Evolutionary conservation across 305 asterid genomes (phyloP), one percentile per base, ranked within the genome.

Genomic region (Ilex paraguariensis): DNA sequence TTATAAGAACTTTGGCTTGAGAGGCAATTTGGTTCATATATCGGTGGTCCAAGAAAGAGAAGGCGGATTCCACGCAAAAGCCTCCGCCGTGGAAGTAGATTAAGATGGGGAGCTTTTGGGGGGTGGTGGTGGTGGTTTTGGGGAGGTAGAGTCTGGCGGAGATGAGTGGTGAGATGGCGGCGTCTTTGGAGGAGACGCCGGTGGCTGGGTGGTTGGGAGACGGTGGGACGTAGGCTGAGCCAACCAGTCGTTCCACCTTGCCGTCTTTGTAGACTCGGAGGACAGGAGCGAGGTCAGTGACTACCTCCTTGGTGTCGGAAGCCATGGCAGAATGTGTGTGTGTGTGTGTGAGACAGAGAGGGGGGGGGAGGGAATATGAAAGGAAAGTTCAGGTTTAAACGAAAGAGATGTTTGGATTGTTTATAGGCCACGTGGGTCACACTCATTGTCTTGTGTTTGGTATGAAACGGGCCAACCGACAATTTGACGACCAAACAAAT

Each of bases 91-190:
- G 89, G 76, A 60, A 75, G 59, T 80, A 77, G 54, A 80, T 54
- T 10, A 80, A 49, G 64, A 69, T 60, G 9, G 86, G 79, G 59
- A 79, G 77, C 9, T 59, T 80, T 64, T 81, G 60, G 3, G 53
- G 21, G 21, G 21, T 36, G 17, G 74, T 3, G 46, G 8, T 0
- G 17, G 68, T n/a, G 66, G 61, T 64, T 1, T 76, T 72, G 4
- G 87, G 88, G 59, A 78, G 88, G 76, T 77, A 70, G 16, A 84
- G 39, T n/a, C 86, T 70, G 17, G 79, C 84, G 44, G 73, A 63
- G 14, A 71, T 8, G 14, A 40, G n/a, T 0, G 73, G 69, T 1
- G 87, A 69, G 12, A 75, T 79, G 53, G 58, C 3, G 45, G 51
- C 42, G 74, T 84, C 88, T 58, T 82, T 78, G 64, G 88, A 68